A percentile compares a stretch with the other conserved stretches of the same genome.
These are phyloP conservation scores for Panaeolus cyanescens DNA, from an alignment of 768 basidiomycete genomes.

Conservation along the genomic window DNA sequence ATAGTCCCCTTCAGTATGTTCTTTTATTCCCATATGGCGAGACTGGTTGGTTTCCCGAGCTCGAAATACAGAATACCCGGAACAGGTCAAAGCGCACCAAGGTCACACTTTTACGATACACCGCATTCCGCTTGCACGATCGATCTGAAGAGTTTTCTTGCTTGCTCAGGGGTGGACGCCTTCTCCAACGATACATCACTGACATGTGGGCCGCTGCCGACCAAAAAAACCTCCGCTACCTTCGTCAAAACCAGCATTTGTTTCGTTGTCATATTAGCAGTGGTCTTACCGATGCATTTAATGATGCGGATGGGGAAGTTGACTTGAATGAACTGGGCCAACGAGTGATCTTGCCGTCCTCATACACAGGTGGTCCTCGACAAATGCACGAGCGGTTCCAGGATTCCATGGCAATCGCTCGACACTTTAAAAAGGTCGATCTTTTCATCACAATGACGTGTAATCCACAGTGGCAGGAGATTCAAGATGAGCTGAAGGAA, in stretches of 20 bases:
- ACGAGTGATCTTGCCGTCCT: conserved; percentile 40
- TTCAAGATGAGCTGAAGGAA: conserved; percentile 35
- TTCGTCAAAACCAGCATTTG: conserved; percentile 29
- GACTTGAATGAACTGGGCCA: conserved; percentile 32
- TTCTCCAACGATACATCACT: conserved; percentile 43
- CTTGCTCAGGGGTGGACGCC: conserved; percentile 32
- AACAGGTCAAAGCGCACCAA: conserved; percentile 25
- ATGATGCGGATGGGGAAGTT: conserved; percentile 16
- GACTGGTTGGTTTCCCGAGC: conserved; percentile 14
- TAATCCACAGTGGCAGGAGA: conserved; percentile 54
- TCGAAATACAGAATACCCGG: conserved; percentile 18
- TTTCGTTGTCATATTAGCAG: conserved; percentile 33
- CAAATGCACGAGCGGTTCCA: conserved; percentile 46
- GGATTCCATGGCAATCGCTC: conserved; percentile 47
- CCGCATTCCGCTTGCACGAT: conserved; percentile 32
- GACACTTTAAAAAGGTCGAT: conserved; percentile 36
- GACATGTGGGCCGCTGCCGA: conserved; percentile 37
- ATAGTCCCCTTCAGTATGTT: conserved; percentile 17
- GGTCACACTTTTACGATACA: conserved; percentile 28
- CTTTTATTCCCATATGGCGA: conserved; percentile 17
- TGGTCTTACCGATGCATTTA: conserved; percentile 28
- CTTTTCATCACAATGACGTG: conserved; percentile 55
- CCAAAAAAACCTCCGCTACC: conserved; percentile 33
- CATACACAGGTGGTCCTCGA: conserved; percentile 39
- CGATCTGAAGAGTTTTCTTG: conserved; percentile 23